Evolutionary conservation across 345 rosid genomes (phyloP).

Genomic region (Excoecaria cochinchinensis): DNA sequence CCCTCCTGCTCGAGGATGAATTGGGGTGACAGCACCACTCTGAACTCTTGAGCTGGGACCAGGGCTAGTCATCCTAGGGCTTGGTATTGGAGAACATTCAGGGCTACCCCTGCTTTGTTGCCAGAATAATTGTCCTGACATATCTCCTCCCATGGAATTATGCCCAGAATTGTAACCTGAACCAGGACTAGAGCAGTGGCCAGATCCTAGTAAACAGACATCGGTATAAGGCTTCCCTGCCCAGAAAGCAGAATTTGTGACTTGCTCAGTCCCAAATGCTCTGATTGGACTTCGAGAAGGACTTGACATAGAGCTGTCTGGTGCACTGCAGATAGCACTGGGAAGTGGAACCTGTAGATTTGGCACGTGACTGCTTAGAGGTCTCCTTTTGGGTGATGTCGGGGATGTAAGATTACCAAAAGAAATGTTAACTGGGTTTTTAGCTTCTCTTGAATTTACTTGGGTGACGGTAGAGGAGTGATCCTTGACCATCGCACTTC

Average conservation of each 20-base stretch:
- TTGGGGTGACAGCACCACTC: slow-evolving; percentile 97
- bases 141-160: slow-evolving; percentile 93
- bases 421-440: slow-evolving; percentile 52
- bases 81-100: slow-evolving; percentile 91
- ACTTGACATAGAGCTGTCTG: slow-evolving; percentile 95
- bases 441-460: slow-evolving; percentile 54
- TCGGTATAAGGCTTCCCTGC: slow-evolving; percentile 73
- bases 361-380: slow-evolving; percentile 52
- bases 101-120: slow-evolving; percentile 93
- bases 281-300: slow-evolving; percentile 98
- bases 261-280: slow-evolving; percentile 64
- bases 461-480: slow-evolving; percentile 38
- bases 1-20: slow-evolving; percentile 92
- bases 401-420: slow-evolving; percentile 52
- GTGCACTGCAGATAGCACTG: slow-evolving; percentile 74
- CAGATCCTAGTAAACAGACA: slow-evolving; percentile 70
- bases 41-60: slow-evolving; percentile 97
- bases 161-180: slow-evolving; percentile 97
- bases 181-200: slow-evolving; percentile 97
- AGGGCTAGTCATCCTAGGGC: slow-evolving; percentile 97
- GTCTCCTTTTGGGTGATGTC: slow-evolving; percentile 68
- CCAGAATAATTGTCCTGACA: slow-evolving; percentile 88
- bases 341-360: slow-evolving; percentile 66
- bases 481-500: slow-evolving; percentile 56
- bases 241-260: slow-evolving; percentile 64